Conservation (phyloP, 768 basidiomycete genomes). For the Xerocomellus chrysenteron region DNA sequence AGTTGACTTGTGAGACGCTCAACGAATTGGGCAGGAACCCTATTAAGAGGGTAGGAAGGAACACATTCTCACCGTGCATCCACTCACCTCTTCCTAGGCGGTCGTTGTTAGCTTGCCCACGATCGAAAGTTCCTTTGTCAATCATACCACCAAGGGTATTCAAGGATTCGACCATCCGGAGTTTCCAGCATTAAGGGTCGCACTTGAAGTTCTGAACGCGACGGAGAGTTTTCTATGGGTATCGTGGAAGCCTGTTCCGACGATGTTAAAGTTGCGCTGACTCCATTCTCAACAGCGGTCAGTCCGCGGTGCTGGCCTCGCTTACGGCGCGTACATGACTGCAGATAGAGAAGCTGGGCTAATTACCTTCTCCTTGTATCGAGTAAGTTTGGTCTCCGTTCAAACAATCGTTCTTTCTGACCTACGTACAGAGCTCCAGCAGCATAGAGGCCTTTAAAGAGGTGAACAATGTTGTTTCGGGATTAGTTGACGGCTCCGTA, state of each 20-base stretch:
- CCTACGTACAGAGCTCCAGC: conserved; percentile 66
- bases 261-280: conserved; percentile 5
- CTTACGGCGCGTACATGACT: conserved; percentile 83
- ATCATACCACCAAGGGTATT: conserved; percentile 75
- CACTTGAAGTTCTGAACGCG: conserved; percentile 85
- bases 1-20: conserved; percentile 64
- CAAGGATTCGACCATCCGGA: conserved; percentile 80
- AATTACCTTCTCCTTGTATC: conserved; percentile 73
- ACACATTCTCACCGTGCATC: neutral
- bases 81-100: conserved; percentile 47
- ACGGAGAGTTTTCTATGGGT: conserved; percentile 96
- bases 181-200: conserved; percentile 81
- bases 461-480: conserved; percentile 72
- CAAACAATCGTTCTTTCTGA: neutral
- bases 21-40: conserved; percentile 75
- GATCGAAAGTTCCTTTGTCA: conserved; percentile 89
- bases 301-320: conserved; percentile 92
- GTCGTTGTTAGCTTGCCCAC: conserved; percentile 87
- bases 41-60: conserved; percentile 54
- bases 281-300: conserved; percentile 54
- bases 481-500: conserved; percentile 82
- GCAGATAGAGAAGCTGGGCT: conserved; percentile 78
- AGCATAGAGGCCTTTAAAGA: conserved; percentile 78
- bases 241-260: conserved; percentile 10
- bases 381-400: conserved; percentile 45